Conservation (phyloP, 495 filamentous ascomycete genomes). For the Aspergillus sclerotioniger region DNA sequence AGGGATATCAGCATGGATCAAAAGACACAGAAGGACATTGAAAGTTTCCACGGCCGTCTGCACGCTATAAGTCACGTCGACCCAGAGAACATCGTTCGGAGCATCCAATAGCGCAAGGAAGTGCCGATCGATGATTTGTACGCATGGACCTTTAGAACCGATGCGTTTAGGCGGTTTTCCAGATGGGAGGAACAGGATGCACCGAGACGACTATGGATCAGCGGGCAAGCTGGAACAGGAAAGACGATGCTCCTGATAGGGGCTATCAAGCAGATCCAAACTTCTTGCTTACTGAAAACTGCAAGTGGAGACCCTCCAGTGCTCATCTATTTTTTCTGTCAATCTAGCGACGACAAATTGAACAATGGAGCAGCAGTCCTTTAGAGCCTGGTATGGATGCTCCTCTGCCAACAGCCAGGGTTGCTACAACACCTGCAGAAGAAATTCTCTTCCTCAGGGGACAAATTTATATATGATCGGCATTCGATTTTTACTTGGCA, state of each 20-base stretch:
- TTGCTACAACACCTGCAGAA: background rate
- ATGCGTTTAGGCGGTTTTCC: background rate
- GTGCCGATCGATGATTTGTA: background rate
- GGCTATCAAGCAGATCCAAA: background rate
- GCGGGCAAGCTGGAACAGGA: conserved; percentile 34
- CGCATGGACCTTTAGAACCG: background rate
- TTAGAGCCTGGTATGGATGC: background rate
- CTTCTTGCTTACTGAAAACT: background rate
- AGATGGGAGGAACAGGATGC: background rate
- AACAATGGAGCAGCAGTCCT: background rate
- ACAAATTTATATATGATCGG: background rate
- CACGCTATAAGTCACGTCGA: too few relatives aligned
- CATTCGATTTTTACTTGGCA: background rate
- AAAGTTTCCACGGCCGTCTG: too few relatives aligned
- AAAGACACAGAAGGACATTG: too few relatives aligned
- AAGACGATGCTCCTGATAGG: conserved; percentile 6
- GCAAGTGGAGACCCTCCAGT: background rate
- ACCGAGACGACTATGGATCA: conserved; percentile 32
- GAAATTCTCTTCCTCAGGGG: background rate
- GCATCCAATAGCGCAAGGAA: background rate
- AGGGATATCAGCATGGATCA: too few relatives aligned
- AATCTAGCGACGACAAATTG: background rate
- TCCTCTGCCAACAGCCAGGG: background rate
- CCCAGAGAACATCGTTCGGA: background rate
- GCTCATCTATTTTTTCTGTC: conserved; percentile 8